These are phyloP conservation scores for Trypanosoma melophagium DNA, from an alignment of 208 protist genomes.

Conservation along the genomic window DNA sequence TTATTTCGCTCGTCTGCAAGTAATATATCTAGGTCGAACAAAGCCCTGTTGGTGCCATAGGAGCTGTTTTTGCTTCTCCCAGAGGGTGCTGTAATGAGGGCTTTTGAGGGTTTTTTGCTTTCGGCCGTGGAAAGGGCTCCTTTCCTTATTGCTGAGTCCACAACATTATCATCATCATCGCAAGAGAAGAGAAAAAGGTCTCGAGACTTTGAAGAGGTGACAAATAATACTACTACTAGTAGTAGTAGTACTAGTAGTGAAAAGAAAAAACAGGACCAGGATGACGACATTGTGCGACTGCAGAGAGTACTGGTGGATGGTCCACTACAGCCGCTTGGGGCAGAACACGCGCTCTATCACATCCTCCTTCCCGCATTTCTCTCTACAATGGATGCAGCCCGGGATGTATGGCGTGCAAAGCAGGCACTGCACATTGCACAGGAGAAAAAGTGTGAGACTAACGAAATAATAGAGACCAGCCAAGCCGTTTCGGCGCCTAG, in stretches of 20 bases:
- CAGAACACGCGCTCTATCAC: conserved; percentile 60
- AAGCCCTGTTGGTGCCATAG: too few relatives aligned
- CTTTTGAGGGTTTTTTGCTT: conserved; percentile 47
- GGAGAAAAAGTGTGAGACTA: not conserved
- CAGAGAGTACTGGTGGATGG: conserved; percentile 55
- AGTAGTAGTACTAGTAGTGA: not conserved
- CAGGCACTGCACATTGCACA: conserved; percentile 21
- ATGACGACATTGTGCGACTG: conserved; percentile 31
- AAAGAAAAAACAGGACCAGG: not conserved
- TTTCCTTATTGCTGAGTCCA: conserved; percentile 37
- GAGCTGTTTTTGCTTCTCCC: not conserved
- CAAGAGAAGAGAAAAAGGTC: conserved; percentile 1
- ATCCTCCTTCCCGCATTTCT: conserved; percentile 44
- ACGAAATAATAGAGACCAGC: not conserved
- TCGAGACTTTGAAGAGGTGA: not conserved
- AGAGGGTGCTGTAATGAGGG: not conserved
- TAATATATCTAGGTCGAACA: too few relatives aligned
- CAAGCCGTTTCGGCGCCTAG: not conserved
- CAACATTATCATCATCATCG: not conserved
- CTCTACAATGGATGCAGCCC: conserved; percentile 37
- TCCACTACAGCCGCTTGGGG: conserved; percentile 54
- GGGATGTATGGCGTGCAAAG: conserved; percentile 25
- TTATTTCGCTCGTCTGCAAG: not conserved
- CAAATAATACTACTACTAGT: not conserved
- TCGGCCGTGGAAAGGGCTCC: conserved; percentile 35